These are phyloP conservation scores for Pichia manshurica DNA, from an alignment of 805 yeast genomes.

Conservation along the genomic window DNA sequence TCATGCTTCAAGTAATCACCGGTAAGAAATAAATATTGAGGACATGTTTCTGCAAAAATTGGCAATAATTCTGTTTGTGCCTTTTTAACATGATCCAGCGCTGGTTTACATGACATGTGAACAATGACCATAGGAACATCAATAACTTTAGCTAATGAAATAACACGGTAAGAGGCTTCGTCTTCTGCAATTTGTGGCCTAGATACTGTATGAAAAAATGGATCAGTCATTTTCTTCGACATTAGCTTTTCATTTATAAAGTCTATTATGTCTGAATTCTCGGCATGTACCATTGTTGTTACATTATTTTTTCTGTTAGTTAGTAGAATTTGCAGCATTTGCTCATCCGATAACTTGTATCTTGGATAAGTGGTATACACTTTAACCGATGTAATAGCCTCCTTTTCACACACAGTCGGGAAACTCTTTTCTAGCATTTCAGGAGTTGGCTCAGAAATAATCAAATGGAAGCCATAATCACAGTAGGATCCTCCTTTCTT, in stretches of 20 bases:
- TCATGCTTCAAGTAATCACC: slow-evolving; percentile 30
- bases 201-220: slow-evolving; percentile 40
- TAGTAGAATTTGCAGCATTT: slow-evolving; percentile 33
- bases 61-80: slow-evolving; percentile 38
- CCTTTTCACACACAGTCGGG: slow-evolving; percentile 28
- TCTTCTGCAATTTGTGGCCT: slow-evolving; percentile 41
- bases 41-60: slow-evolving; percentile 44
- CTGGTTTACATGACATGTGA: slow-evolving; percentile 40
- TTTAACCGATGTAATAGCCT: slow-evolving; percentile 35
- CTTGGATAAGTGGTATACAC: slow-evolving; percentile 42
- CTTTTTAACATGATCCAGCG: slow-evolving; percentile 34
- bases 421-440: slow-evolving; percentile 21
- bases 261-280: slow-evolving; percentile 39
- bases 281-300: slow-evolving; percentile 46
- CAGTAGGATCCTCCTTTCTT: slow-evolving; percentile 16
- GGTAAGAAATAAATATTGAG: slow-evolving; percentile 41
- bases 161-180: slow-evolving; percentile 44
- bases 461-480: slow-evolving; percentile 23
- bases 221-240: slow-evolving; percentile 33
- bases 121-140: slow-evolving; percentile 43
- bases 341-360: slow-evolving; percentile 34
- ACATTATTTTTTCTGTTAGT: slow-evolving; percentile 36
- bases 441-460: slow-evolving; percentile 11
- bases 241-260: slow-evolving; percentile 29
- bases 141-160: slow-evolving; percentile 36